phyloP scores from a whole-genome alignment of 192 early-diverging fungal genomes.

The Helicostylum pulchrum region DNA sequence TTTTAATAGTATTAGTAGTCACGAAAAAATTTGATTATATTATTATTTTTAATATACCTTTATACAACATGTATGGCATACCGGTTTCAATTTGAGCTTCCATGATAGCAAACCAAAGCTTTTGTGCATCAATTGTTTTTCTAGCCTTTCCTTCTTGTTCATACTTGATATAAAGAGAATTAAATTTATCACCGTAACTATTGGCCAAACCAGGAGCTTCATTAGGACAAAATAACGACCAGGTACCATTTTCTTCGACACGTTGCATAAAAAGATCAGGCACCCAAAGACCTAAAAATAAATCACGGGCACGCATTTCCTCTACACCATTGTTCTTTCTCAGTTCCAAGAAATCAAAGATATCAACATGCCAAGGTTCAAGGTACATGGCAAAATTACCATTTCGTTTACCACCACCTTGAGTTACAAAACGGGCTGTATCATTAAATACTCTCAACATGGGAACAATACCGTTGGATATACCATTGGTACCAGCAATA shows the following conservation, averaged over 20 bases:
- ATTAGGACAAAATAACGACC: constrained; percentile 93
- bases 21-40: not conserved
- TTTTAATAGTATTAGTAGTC: not conserved
- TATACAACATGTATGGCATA: constrained; percentile 97
- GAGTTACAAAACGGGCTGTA: constrained; percentile 96
- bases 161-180: constrained; percentile 80
- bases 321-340: constrained; percentile 97
- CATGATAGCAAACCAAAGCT: constrained; percentile 94
- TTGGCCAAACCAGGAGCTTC: constrained; percentile 85
- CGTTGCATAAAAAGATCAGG: constrained; percentile 96
- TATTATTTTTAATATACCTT: constrained; percentile 44
- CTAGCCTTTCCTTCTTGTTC: constrained; percentile 78
- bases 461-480: constrained; percentile 93
- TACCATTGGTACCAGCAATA: constrained; percentile 96
- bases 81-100: constrained; percentile 98
- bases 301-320: constrained; percentile 90
- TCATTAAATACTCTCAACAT: constrained; percentile 98
- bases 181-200: constrained; percentile 88
- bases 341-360: constrained; percentile 94
- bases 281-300: constrained; percentile 96
- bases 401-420: constrained; percentile 95
- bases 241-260: constrained; percentile 85
- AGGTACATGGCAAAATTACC: constrained; percentile 97
- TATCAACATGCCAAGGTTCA: constrained; percentile 97
- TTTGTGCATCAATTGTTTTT: constrained; percentile 84